A percentile compares a stretch with the other conserved stretches of the same genome.
These are phyloP conservation scores for Ganoderma multipileum DNA, from an alignment of 1,284 basidiomycete species.

Conservation along the genomic window DNA sequence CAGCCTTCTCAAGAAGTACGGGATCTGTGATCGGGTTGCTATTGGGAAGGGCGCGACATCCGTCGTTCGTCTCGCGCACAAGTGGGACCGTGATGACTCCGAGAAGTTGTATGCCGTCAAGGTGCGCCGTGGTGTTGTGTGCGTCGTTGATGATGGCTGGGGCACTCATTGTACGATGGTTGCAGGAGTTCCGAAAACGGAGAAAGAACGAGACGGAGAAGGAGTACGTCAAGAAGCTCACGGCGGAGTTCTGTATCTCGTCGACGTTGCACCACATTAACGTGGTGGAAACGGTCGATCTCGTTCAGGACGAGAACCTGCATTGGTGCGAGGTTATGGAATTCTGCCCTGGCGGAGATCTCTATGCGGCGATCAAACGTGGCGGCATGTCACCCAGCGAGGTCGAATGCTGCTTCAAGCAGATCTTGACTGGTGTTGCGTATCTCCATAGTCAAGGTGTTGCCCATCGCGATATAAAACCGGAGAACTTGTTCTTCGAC, in stretches of 20 bases:
- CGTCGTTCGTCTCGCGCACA: constrained; percentile 95
- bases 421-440: constrained; percentile 87
- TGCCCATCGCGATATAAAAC: constrained; percentile 98
- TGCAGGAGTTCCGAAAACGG: constrained; percentile 94
- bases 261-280: constrained; percentile 97
- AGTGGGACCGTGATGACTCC: constrained; percentile 92
- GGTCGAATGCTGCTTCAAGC: constrained; percentile 98
- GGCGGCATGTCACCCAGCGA: constrained; percentile 94
- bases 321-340: constrained; percentile 99
- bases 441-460: constrained; percentile 97
- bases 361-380: constrained; percentile 98
- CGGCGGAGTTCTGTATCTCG: constrained; percentile 98
- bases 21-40: constrained; percentile 95
- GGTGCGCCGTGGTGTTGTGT: constrained; percentile 53
- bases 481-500: constrained; percentile 97
- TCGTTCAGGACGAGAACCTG: constrained; percentile 95
- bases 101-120: constrained; percentile 99
- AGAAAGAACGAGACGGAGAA: constrained; percentile 99
- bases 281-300: constrained; percentile 98
- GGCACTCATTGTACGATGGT: constrained; percentile 9
- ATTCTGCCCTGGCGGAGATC: constrained; percentile 96
- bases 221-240: constrained; percentile 99
- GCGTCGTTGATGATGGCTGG: not conserved
- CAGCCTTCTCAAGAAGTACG: constrained; percentile 91
- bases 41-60: constrained; percentile 98